phyloP scores from a whole-genome alignment of 108 stramenopile genomes.

The Nitzschia sp. region DNA sequence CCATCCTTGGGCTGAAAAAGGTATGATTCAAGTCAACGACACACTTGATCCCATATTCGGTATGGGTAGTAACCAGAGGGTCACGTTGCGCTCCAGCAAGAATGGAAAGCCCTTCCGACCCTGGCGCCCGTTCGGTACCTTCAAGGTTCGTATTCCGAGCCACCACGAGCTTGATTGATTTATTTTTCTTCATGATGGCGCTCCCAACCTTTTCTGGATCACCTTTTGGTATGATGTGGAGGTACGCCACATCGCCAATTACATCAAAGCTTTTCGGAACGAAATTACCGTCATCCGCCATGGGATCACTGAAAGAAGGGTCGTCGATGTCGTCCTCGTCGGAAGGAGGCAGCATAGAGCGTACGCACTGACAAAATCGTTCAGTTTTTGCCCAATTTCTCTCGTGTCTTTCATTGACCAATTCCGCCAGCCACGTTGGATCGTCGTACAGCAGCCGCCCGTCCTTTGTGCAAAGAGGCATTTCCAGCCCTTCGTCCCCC shows the following conservation, averaged over 20 bases:
- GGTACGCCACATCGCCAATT: conserved; percentile 83
- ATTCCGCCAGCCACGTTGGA: conserved; percentile 59
- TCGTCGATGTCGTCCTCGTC: conserved; percentile 30
- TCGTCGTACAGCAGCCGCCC: conserved; percentile 24
- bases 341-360: conserved; percentile 32
- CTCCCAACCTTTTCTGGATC: conserved; percentile 63
- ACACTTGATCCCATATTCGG: conserved; percentile 84
- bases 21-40: conserved; percentile 80
- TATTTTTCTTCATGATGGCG: conserved; percentile 76
- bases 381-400: conserved; percentile 89
- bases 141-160: conserved; percentile 42
- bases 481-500: conserved; percentile 92
- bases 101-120: conserved; percentile 53
- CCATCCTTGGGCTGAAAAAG: conserved; percentile 89
- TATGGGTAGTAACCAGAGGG: conserved; percentile 78
- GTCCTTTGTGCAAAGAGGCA: conserved; percentile 63
- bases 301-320: conserved; percentile 16
- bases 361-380: conserved; percentile 66
- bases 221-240: conserved; percentile 61
- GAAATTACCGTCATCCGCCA: too few relatives aligned
- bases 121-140: conserved; percentile 72
- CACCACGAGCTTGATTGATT: conserved; percentile 71
- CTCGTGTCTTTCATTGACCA: conserved; percentile 83
- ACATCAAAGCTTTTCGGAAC: conserved; percentile 65
- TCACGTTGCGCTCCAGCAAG: conserved; percentile 67